Base-by-base conservation (phyloP, 139 green algal genomes). In the Micromonas pusilla region DNA sequence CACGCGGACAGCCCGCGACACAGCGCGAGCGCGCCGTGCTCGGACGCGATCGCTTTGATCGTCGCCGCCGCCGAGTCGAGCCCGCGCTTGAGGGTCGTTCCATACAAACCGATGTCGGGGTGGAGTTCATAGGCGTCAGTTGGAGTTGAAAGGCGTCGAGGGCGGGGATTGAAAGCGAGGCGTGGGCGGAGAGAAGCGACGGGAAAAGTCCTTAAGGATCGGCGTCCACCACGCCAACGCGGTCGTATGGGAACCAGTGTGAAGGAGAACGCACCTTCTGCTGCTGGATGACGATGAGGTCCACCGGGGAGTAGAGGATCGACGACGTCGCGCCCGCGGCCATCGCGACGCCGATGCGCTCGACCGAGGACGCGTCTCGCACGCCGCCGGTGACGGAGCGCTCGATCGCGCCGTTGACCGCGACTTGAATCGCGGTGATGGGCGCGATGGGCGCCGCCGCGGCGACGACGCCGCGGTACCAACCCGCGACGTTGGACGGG, bases 231-330 rank as follows among this genome's bases (percentile, higher is more conserved):
- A n/a, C n/a, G n/a, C n/a, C n/a, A n/a, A n/a, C n/a, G n/a, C n/a
- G n/a, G n/a, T n/a, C n/a, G n/a, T n/a, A n/a, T n/a, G n/a, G n/a
- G n/a, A n/a, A n/a, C n/a, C n/a, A n/a, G n/a, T n/a, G n/a, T n/a
- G n/a, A n/a, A n/a, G n/a, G n/a, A n/a, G n/a, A n/a, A n/a, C n/a
- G n/a, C 73, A 79, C 5, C n/a, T 80, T 80, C 32, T 73, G 60
- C n/a, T 80, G 74, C 38, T 80, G 74, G 31, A 80, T 80, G 5
- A 80, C 60, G 20, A 68, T n/a, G 21, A 80, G 66, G 37, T 80
- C 74, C 32, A 80, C 60, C 19, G 74, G 74, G 1, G 52, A 70
- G 33, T 78, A 78, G 4, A 78, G 62, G 21, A 70, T 19, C 21
- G 52, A 31, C 1, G 26, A 57, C 21, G 70, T 52, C 1, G 72